Base-by-base conservation (phyloP, 2,329 filamentous ascomycete species). In the Colletotrichum echinochloae region DNA sequence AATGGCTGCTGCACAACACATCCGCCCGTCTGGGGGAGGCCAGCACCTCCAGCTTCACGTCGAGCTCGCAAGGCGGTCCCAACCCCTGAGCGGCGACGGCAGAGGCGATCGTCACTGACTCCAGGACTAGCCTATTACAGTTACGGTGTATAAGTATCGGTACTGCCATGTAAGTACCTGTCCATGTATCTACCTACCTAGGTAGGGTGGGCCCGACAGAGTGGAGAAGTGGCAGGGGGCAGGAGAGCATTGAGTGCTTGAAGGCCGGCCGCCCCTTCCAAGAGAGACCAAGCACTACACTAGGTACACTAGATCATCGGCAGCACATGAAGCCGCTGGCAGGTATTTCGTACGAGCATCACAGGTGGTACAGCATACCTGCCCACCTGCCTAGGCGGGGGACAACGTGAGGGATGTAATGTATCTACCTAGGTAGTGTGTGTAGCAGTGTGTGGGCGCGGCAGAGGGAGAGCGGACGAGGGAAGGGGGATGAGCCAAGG, bases 21-120 rank as follows among this genome's bases (percentile, higher is more conserved):
- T 12, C 18, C 26, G 14, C 0, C 54, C n/a, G 16, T 39, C 54
- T 26, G 35, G 54, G 54, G n/a, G 52, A 44, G 26, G 23, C 39
- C 56, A 30, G 23, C 56, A 59, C 33, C 9, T 23, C 30, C 51
- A 26, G 52, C 52, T 55, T 55, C 52, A 54, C 23, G 46, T 48
- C 54, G 46, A 60, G 66, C 64, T 71, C 59, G 52, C 59, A 71
- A 54, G 65, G 52, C 46, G 59, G 68, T 67, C 68, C 59, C 30
- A 52, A 68, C 65, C 68, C 67, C 64, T 71, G 59, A 30, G 30
- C 39, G 57, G 61, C 61, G 61, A 63, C 65, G 66, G 66, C 46
- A 54, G 62, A 56, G 63, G 44, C 56, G 66, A 70, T 70, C 66
- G 39, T 55, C 62, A 60, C 66, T 41, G 66, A 70, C 66, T 68